These are phyloP conservation scores for Mortierella sp. DNA, from an alignment of 371 early-diverging fungal species.

Conservation along the genomic window DNA sequence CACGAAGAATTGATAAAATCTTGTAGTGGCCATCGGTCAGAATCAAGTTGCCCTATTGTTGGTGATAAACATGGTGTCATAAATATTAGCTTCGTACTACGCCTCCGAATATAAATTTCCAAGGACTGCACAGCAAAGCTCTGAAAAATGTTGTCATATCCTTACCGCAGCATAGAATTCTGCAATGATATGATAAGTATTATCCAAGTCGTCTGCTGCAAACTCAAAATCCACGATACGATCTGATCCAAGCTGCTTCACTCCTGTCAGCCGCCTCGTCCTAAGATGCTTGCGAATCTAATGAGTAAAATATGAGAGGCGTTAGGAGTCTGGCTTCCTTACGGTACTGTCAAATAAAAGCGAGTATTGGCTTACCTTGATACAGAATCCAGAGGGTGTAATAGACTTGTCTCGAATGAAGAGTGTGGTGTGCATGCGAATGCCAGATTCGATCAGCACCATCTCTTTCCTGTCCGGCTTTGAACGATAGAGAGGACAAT, in stretches of 20 bases:
- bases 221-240: conserved; percentile 95
- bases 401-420: conserved; percentile 88
- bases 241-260: conserved; percentile 93
- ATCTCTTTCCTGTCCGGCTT: conserved; percentile 90
- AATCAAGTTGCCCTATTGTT: conserved; percentile 90
- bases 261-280: conserved; percentile 81
- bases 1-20: conserved; percentile 88
- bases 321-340: not conserved
- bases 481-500: not conserved
- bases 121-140: not conserved
- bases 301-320: not conserved
- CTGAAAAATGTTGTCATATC: conserved; percentile 9
- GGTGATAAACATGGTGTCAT: not conserved
- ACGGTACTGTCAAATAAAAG: not conserved
- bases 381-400: conserved; percentile 90
- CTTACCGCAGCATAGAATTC: conserved; percentile 93
- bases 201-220: conserved; percentile 74
- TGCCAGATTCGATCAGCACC: conserved; percentile 94
- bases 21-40: conserved; percentile 90
- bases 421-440: conserved; percentile 92
- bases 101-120: conserved; percentile 8
- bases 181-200: conserved; percentile 91
- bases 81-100: not conserved
- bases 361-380: conserved; percentile 73
- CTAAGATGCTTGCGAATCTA: conserved; percentile 93